Evolutionary conservation across 768 basidiomycete genomes (phyloP), one percentile per base, ranked within the genome.

Genomic region (Xerocomus potaroensis): DNA sequence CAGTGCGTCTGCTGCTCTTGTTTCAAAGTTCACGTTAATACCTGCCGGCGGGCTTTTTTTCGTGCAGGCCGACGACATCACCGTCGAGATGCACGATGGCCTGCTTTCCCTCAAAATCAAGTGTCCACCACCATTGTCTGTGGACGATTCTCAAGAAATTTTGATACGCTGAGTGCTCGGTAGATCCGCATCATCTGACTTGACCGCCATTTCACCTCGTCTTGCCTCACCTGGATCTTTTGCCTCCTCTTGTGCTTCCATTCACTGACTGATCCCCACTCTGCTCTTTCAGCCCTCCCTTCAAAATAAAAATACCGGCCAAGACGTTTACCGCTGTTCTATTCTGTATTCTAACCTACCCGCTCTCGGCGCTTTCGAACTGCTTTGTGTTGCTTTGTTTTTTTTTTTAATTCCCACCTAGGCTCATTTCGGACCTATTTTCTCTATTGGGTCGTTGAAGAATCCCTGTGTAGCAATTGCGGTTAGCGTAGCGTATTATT

Each of bases 11-110:
- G 26, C 26, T 65, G 72, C 23, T 36, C 5, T 60, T 8, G 11
- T 22, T 3, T 31, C 32, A 5, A 18, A 11, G 21, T 34, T 16
- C n/a, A 30, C 35, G 11, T 35, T 41, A 45, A 40, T 52, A 47
- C 32, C 35, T 27, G 22, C 32, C 46, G 27, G n/a, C n/a, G n/a
- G n/a, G n/a, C n/a, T n/a, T 42, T 50, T 49, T 8, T 16, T 8
- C 21, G 43, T 27, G 41, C 55, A 82, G 83, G 66, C 72, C 56
- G 71, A 75, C 57, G 77, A 85, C 54, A 60, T 85, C 43, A 60
- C 69, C 23, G 79, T 76, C 26, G 66, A 69, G 43, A 73, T 86
- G 69, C 73, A 75, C 53, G 77, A 83, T 58, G 84, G 84, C 29
- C 62, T 86, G 41, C 74, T 86, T 37, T 72, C 71, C 16, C 61